A percentile compares a stretch with the other conserved stretches of the same genome.
Evolutionary conservation across 352 stramenopile species (phyloP).

Genomic region (Globisporangium middletonii): DNA sequence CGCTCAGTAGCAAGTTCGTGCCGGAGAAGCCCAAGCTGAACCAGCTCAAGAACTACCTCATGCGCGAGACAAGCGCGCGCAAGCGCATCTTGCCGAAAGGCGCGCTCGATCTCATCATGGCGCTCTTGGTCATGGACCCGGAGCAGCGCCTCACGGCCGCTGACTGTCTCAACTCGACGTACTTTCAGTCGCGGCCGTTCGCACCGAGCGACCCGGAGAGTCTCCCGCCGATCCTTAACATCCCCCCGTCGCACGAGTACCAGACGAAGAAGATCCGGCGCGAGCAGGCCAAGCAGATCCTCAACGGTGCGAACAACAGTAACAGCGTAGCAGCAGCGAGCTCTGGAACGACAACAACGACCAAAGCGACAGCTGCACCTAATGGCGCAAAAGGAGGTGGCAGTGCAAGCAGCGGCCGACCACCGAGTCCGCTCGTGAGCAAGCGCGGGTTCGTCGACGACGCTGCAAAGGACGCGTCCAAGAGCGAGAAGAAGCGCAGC

Average conservation of each 20-base stretch:
- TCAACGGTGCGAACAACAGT: constrained; percentile 28
- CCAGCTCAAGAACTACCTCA: constrained; percentile 65
- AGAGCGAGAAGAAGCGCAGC: constrained; percentile 28
- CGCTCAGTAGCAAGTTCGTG: constrained; percentile 78
- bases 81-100: constrained; percentile 82
- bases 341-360: background rate
- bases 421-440: no score
- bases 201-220: constrained; percentile 54
- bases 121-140: constrained; percentile 94
- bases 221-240: constrained; percentile 61
- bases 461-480: background rate
- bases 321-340: constrained; percentile 18
- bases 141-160: constrained; percentile 90
- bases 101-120: constrained; percentile 89
- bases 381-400: constrained; percentile 11
- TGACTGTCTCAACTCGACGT: constrained; percentile 90
- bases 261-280: constrained; percentile 88
- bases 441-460: no score
- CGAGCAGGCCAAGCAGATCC: constrained; percentile 70
- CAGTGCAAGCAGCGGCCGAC: constrained; percentile 1
- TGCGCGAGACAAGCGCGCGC: constrained; percentile 58
- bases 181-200: constrained; percentile 87
- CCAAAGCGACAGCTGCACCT: background rate
- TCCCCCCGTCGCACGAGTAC: constrained; percentile 82
- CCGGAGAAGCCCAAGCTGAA: constrained; percentile 67